Evolutionary conservation across 2,329 filamentous ascomycete species (phyloP), one percentile per base, ranked within the genome.

Genomic region (Verticillium klebahnii): DNA sequence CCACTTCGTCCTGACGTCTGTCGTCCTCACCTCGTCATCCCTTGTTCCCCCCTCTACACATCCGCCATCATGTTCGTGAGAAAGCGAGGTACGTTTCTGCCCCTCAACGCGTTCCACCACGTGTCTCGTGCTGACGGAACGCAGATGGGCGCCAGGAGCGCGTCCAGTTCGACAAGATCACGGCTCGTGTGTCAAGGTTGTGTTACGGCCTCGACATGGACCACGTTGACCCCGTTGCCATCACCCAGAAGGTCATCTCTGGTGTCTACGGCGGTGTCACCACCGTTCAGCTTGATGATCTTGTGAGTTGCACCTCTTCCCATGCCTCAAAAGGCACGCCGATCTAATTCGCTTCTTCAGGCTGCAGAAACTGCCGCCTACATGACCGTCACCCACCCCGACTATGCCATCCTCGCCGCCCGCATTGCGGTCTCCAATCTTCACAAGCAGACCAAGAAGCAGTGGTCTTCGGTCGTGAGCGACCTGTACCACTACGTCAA

Each of bases 101-200:
- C 55, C 55, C 56, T 58, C 34, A 8, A 57, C 58, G 40, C 59
- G 50, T 57, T 14, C 9, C 15, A 2, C 12, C 12, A 32, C 36
- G 34, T 9, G 15, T 7, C 12, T 4, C 12, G 12, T 15, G 6
- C 58, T 66, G 32, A 64, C 17, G 11, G 15, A 34, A 17, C 5
- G 34, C 61, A 98, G 95, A 99, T 86, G 94, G 94, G 81, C 95
- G 95, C 84, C 97, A 98, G 84, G 95, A 99, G 86, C 95, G 95
- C 78, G 95, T 99, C 68, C 95, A 99, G 78, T 99, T 99, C 83
- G 95, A 99, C 85, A 99, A 99, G 84, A 99, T 99, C 86, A 98
- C 95, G 73, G 95, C 95, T 72, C 93, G 95, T 79, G 95, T 99
- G 69, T 98, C 95, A 56, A 89, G 95, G 73, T 85, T 99, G 74